Evolutionary conservation across 2,329 filamentous ascomycete genomes (phyloP), one percentile per base, ranked within the genome.

Genomic region (Sarocladium strictum): DNA sequence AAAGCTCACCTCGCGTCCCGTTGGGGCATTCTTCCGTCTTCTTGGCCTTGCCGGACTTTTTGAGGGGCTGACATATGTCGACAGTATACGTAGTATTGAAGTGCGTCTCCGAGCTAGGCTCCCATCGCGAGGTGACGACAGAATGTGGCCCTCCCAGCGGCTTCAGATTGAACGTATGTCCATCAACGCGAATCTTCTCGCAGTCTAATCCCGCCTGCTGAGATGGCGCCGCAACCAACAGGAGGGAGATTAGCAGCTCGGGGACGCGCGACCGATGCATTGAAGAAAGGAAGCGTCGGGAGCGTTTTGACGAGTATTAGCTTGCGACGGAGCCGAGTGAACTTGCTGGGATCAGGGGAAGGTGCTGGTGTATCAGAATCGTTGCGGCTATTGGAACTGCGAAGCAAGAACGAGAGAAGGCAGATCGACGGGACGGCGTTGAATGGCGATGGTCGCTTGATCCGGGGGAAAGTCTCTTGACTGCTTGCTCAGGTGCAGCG

Each of bases 81-180:
- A 95, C 66, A 1, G 89, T 92, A 69, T 90, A 95, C 41, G 89
- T 93, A 24, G 84, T 90, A 68, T 94, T 94, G 55, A 61, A 61
- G 53, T 70, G 64, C 57, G 75, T 76, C 26, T 81, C 74, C 15
- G 76, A 75, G 15, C 75, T 77, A 19, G 77, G 76, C 32, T 77
- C 69, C 58, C 76, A 74, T 61, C 75, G 76, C 63, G 73, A 76
- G 50, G 81, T 81, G 54, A 89, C 77, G 35, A 90, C 84, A 0
- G 84, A 81, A 66, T 87, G 86, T 32, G 86, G 85, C 1, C 87
- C 89, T 5, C 72, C 75, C 7, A 92, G 78, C 58, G 76, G 69
- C 24, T 74, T 73, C 27, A 93, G 74, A 69, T 91, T 77, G 68
- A 87, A 92, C 27, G 72, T 76, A 57, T 80, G 75, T 23, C 74